Base-by-base conservation (phyloP, 768 basidiomycete species). In the Naematelia encephala region DNA sequence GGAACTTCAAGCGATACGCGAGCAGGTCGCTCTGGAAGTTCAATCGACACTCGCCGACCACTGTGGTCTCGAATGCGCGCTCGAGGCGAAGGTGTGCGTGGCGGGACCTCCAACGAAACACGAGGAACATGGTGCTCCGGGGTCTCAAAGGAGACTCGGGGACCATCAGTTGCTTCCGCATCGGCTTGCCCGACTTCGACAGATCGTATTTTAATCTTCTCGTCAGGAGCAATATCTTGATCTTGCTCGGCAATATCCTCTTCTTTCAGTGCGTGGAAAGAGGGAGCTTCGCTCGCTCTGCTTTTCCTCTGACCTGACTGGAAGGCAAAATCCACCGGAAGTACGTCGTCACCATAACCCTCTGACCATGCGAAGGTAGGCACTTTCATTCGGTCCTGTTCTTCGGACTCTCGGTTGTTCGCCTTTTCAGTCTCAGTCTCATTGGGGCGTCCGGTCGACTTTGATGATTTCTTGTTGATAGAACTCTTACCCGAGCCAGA, bases 291-390 rank as follows among this genome's bases (percentile, higher is more conserved):
- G 42, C 44, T 52, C 5, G 25, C 44, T 23, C 14, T 11, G 4
- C 54, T 16, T 26, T 39, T n/a, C 8, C 44, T 28, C 13, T n/a
- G 43, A 22, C 42, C 53, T 47, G 34, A 22, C 50, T 54, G 1
- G 44, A 45, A 19, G 45, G 51, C 2, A 59, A 59, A 52, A 22
- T 54, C 51, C 8, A 51, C 59, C 26, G 47, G 59, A 43, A 26
- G 14, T 14, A 14, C 48, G 19, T 21, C 22, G 5, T 50, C 48
- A 14, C 26, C 26, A 23, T 64, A 68, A 16, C 66, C 66, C 16
- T 68, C 63, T 26, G 67, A 60, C 67, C 67, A 68, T 14, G 42
- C 57, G 61, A 68, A 65, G 16, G 61, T 54, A 16, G 67, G 59
- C 21, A 65, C 34, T 28, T 21, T 51, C 25, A 26, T 43, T 47